phyloP scores from a whole-genome alignment of 441 rosid genomes.

The Croton setiger region DNA sequence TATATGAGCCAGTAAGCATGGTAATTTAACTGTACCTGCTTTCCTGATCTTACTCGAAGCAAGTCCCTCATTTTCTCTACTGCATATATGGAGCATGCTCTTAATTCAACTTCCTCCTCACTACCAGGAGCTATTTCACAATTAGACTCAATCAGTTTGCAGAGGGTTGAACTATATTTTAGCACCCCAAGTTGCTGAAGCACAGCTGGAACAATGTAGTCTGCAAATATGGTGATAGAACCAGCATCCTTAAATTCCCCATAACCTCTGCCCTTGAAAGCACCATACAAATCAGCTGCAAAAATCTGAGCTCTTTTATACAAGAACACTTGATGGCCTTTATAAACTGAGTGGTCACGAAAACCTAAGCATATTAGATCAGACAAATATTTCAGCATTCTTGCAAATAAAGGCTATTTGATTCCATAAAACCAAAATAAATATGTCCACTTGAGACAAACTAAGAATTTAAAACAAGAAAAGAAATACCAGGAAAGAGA shows the following conservation, averaged over 20 bases:
- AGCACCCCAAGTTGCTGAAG: slow-evolving; percentile 72
- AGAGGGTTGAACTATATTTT: slow-evolving; percentile 54
- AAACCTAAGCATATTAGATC: slow-evolving; percentile 41
- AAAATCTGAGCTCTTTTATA: slow-evolving; percentile 83
- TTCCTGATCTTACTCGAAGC: slow-evolving; percentile 47
- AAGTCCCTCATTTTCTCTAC: slow-evolving; percentile 77
- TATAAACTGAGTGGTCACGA: slow-evolving; percentile 69
- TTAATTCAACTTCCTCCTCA: slow-evolving; percentile 77
- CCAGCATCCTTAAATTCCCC: slow-evolving; percentile 67
- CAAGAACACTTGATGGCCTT: slow-evolving; percentile 70
- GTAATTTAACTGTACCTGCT: slow-evolving; percentile 40
- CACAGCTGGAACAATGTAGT: slow-evolving; percentile 75
- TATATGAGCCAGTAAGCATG: background rate
- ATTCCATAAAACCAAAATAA: background rate
- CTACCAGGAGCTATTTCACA: slow-evolving; percentile 60
- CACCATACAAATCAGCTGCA: slow-evolving; percentile 76
- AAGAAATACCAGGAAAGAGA: slow-evolving; percentile 56
- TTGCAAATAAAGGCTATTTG: background rate
- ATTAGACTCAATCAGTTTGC: slow-evolving; percentile 37
- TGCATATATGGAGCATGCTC: slow-evolving; percentile 77
- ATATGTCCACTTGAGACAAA: background rate
- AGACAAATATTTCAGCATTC: slow-evolving; percentile 11
- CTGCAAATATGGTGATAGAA: slow-evolving; percentile 74
- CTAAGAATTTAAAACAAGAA: background rate
- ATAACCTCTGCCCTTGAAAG: slow-evolving; percentile 70